Evolutionary conservation across 2,329 filamentous ascomycete species (phyloP).

Genomic region (Atkinsonella hypoxylon): DNA sequence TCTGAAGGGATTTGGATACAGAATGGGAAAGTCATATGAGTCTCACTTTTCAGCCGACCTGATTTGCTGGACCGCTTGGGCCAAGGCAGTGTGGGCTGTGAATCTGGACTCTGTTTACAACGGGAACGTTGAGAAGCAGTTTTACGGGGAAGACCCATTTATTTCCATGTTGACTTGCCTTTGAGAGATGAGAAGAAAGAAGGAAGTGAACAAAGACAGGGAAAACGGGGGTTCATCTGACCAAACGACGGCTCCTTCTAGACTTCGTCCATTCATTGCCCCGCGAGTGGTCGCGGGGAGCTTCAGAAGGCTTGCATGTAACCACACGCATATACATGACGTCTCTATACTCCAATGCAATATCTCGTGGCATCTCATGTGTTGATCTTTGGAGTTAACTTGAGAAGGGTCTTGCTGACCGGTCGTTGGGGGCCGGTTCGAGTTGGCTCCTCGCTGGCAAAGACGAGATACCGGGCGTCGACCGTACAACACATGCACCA

Average conservation of each 20-base stretch:
- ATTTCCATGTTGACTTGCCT: background rate
- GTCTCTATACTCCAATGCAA: background rate
- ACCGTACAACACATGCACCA: constrained; percentile 4
- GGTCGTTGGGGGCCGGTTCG: background rate
- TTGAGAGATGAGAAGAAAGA: background rate
- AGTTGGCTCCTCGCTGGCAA: background rate
- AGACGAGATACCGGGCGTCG: constrained; percentile 1
- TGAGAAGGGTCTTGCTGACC: background rate
- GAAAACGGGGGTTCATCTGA: background rate
- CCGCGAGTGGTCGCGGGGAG: background rate
- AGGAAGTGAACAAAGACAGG: background rate
- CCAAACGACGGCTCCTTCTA: background rate
- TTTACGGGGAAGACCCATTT: constrained; percentile 1
- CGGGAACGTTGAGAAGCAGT: background rate
- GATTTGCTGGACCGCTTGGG: background rate
- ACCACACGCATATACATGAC: constrained; percentile 3
- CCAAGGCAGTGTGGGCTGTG: background rate
- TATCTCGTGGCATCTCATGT: constrained; percentile 1
- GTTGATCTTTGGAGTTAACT: background rate
- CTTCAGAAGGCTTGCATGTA: constrained; percentile 2
- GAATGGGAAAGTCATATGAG: background rate
- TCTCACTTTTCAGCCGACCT: background rate
- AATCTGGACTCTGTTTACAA: constrained; percentile 2
- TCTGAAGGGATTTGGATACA: background rate
- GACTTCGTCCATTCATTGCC: background rate